phyloP scores from a whole-genome alignment of 108 stramenopile species.

The Cyclotella cryptica region DNA sequence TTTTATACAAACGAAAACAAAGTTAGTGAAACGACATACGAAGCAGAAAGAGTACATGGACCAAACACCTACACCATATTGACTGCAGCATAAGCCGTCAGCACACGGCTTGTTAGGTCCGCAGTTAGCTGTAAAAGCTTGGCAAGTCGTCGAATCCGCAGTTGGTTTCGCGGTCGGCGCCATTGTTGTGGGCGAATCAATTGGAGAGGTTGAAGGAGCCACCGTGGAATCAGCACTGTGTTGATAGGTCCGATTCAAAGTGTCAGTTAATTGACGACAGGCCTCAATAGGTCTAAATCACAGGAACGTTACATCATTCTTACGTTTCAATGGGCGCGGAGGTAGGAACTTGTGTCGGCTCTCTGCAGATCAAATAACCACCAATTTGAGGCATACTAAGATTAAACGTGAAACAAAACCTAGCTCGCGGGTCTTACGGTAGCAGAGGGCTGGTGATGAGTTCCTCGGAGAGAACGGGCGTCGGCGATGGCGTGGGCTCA shows the following conservation, averaged over 20 bases:
- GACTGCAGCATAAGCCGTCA: conserved; percentile 14
- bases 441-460: not conserved
- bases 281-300: not conserved
- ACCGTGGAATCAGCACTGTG: not conserved
- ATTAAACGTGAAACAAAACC: not conserved
- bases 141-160: not conserved
- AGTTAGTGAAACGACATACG: not conserved
- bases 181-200: not conserved
- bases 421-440: not conserved
- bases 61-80: conserved; percentile 4
- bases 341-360: too few species aligned
- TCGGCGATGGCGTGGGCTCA: not conserved
- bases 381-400: too few species aligned
- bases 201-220: not conserved
- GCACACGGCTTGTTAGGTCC: conserved; percentile 9
- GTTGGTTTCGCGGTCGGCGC: not conserved
- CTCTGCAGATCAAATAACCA: too few species aligned
- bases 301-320: not conserved
- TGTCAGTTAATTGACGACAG: not conserved
- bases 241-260: not conserved
- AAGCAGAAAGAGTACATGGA: not conserved
- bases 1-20: not conserved
- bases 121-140: not conserved
- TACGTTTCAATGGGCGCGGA: too few species aligned
- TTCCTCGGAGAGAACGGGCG: not conserved